phyloP scores from a whole-genome alignment of 306 rosid species.

The Castanospermum australe region DNA sequence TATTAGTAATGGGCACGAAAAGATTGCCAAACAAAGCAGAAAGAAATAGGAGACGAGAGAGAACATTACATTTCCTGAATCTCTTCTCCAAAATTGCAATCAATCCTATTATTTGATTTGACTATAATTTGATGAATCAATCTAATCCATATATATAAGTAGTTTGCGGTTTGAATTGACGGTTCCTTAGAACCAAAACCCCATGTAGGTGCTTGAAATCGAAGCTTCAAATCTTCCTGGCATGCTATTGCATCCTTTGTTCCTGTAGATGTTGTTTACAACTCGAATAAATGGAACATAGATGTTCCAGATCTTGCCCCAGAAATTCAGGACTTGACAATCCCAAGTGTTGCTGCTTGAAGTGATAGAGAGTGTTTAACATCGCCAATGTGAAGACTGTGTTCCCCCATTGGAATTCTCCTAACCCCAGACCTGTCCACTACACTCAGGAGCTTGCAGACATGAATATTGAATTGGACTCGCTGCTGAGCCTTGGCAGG shows the following conservation, averaged over 20 bases:
- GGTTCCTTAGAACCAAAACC: constrained; percentile 7
- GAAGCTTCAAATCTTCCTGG: background rate
- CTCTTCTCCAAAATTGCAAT: constrained; percentile 20
- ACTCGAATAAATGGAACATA: background rate
- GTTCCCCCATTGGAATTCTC: constrained; percentile 73
- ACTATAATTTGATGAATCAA: background rate
- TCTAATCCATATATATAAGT: background rate
- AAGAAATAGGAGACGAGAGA: background rate
- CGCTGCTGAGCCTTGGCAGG: constrained; percentile 45
- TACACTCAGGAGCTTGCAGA: constrained; percentile 75
- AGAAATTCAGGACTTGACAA: constrained; percentile 45
- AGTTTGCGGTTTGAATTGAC: background rate
- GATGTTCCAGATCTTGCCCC: background rate
- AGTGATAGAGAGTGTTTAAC: constrained; percentile 49
- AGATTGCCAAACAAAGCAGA: background rate
- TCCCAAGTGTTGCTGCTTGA: constrained; percentile 47
- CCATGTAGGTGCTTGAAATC: background rate
- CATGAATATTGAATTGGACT: constrained; percentile 55
- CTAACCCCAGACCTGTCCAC: constrained; percentile 71
- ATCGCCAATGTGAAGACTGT: constrained; percentile 56
- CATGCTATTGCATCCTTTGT: background rate
- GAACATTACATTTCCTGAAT: background rate
- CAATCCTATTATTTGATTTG: constrained; percentile 3
- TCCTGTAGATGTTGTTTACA: background rate
- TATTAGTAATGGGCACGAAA: background rate